These are phyloP conservation scores for Hibiscus tridactylites DNA, from an alignment of 345 rosid species.

Conservation along the genomic window DNA sequence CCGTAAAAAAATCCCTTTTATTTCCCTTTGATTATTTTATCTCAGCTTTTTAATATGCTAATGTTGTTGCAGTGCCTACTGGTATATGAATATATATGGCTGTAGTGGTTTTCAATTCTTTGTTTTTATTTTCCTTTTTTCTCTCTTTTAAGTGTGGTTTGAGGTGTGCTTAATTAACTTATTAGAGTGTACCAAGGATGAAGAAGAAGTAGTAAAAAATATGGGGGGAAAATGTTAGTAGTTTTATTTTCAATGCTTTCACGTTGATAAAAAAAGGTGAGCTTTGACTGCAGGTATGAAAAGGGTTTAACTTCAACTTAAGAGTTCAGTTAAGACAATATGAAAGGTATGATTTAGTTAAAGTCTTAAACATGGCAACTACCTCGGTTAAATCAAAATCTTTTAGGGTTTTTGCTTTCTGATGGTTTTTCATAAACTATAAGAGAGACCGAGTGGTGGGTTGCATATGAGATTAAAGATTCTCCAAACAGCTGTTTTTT, in stretches of 20 bases:
- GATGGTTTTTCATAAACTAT: background rate
- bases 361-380: background rate
- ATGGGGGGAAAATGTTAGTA: constrained; percentile 11
- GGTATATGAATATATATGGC: constrained; percentile 30
- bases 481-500: constrained; percentile 13
- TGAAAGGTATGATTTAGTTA: background rate
- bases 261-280: background rate
- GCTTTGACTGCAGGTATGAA: background rate
- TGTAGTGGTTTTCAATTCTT: constrained; percentile 1
- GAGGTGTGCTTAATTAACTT: constrained; percentile 28
- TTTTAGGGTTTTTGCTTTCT: constrained; percentile 9
- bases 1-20: constrained; percentile 22
- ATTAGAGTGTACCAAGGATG: constrained; percentile 23
- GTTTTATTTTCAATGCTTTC: background rate
- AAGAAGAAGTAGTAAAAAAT: constrained; percentile 2
- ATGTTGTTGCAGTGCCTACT: constrained; percentile 18
- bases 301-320: background rate
- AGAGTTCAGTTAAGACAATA: background rate
- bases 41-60: constrained; percentile 6
- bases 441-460: constrained; percentile 1
- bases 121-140: background rate
- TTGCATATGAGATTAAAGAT: constrained; percentile 21
- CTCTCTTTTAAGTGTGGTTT: constrained; percentile 20
- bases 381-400: constrained; percentile 20
- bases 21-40: background rate